phyloP scores from a whole-genome alignment of 345 rosid genomes.

The Kandelia obovata region DNA sequence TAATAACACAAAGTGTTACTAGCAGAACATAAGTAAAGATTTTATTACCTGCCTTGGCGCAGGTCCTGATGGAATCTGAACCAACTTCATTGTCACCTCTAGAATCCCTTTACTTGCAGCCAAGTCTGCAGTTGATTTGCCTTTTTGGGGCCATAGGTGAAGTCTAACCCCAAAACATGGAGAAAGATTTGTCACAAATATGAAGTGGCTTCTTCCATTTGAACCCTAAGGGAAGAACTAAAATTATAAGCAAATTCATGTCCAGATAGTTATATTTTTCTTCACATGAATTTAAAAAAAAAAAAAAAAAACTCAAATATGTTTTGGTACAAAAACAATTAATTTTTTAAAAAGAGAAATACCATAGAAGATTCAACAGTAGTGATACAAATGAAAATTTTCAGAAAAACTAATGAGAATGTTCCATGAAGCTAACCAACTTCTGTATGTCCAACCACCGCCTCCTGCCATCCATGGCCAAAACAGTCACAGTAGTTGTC shows the following conservation, averaged over 20 bases:
- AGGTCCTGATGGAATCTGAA: conserved; percentile 88
- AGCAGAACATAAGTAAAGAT: conserved; percentile 5
- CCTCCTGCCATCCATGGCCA: conserved; percentile 99
- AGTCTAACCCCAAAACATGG: conserved; percentile 94
- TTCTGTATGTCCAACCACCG: conserved; percentile 91
- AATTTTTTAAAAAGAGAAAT: not conserved
- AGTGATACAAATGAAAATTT: not conserved
- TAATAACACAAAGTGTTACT: not conserved
- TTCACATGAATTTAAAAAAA: conserved; percentile 2
- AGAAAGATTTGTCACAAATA: conserved; percentile 90
- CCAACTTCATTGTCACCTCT: conserved; percentile 94
- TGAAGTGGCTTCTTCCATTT: conserved; percentile 72
- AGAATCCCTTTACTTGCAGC: conserved; percentile 56
- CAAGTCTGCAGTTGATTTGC: conserved; percentile 41
- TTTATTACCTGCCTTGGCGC: conserved; percentile 82
- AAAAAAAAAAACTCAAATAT: not conserved
- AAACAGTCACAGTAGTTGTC: conserved; percentile 74
- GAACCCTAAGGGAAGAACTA: conserved; percentile 57
- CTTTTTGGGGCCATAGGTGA: conserved; percentile 93
- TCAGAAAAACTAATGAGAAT: conserved; percentile 9
- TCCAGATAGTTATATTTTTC: not conserved
- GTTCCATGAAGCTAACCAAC: conserved; percentile 53
- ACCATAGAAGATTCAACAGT: not conserved
- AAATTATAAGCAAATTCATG: conserved; percentile 15
- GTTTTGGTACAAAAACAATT: not conserved